A percentile compares a stretch with the other conserved stretches of the same genome.
These are phyloP conservation scores for Kwoniella shivajii DNA, from an alignment of 1,284 basidiomycete genomes.

Conservation along the genomic window DNA sequence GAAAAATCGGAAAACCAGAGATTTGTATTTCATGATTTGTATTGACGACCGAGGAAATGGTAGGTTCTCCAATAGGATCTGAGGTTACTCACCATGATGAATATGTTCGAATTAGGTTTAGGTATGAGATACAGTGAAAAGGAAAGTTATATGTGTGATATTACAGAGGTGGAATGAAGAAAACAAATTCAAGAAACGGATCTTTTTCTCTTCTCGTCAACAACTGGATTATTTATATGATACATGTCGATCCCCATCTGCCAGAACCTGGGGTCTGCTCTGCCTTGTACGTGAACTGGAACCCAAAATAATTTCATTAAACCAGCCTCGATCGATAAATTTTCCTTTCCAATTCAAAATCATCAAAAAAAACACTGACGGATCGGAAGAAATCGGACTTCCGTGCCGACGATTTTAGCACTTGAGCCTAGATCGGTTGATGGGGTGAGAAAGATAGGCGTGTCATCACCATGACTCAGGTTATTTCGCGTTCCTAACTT, in stretches of 20 bases:
- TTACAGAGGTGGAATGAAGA: too few species aligned
- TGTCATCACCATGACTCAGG: too few species aligned
- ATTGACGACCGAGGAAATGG: neutral
- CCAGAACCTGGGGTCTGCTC: neutral
- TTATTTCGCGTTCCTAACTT: too few species aligned
- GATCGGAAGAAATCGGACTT: constrained; percentile 5
- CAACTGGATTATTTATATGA: too few species aligned
- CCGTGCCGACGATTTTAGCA: neutral
- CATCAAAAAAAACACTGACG: neutral
- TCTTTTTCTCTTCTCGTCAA: too few species aligned
- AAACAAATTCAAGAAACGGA: too few species aligned
- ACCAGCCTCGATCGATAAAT: constrained; percentile 2
- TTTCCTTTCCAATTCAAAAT: neutral
- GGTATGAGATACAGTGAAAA: too few species aligned
- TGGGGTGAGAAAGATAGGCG: too few species aligned
- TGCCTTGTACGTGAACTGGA: neutral
- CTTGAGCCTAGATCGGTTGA: neutral
- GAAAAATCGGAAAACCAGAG: constrained; percentile 2
- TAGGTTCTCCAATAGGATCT: too few species aligned
- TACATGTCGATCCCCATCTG: neutral
- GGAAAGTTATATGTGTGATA: too few species aligned
- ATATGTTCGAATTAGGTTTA: too few species aligned
- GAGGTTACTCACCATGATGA: constrained; percentile 18
- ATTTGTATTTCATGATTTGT: neutral
- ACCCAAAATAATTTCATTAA: constrained; percentile 4